Evolutionary conservation across 2,329 filamentous ascomycete species (phyloP).

Genomic region (Penicillium fuscoglaucum): DNA sequence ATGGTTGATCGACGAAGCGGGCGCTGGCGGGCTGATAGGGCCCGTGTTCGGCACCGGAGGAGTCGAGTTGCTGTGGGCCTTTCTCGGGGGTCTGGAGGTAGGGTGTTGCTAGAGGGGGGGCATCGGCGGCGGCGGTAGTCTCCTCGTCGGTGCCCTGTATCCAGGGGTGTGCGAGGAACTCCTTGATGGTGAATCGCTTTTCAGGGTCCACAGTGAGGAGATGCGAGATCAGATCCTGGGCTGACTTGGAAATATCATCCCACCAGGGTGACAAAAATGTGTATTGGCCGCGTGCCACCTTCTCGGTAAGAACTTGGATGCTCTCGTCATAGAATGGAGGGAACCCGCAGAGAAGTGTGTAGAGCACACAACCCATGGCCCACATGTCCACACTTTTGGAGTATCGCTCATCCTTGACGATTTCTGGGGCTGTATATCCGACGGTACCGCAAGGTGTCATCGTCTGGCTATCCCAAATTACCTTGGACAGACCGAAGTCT

Average conservation of each 20-base stretch:
- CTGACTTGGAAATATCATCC: slow-evolving; percentile 95
- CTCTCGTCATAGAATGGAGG: slow-evolving; percentile 98
- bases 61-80: slow-evolving; percentile 56
- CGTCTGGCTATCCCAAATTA: slow-evolving; percentile 96
- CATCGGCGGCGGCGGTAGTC: slow-evolving; percentile 66
- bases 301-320: slow-evolving; percentile 94
- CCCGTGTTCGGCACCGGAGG: slow-evolving; percentile 41
- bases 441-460: slow-evolving; percentile 99
- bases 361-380: slow-evolving; percentile 94
- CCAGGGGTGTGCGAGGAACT: slow-evolving; percentile 96
- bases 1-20: slow-evolving; percentile 59
- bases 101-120: slow-evolving; percentile 70
- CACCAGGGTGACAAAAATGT: slow-evolving; percentile 99
- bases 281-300: slow-evolving; percentile 94
- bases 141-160: slow-evolving; percentile 70
- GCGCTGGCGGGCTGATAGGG: slow-evolving; percentile 50
- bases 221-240: slow-evolving; percentile 91
- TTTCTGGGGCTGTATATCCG: slow-evolving; percentile 96
- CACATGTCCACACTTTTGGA: slow-evolving; percentile 99
- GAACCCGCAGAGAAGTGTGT: slow-evolving; percentile 95
- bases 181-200: slow-evolving; percentile 87
- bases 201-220: slow-evolving; percentile 92
- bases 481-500: slow-evolving; percentile 95
- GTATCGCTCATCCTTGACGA: slow-evolving; percentile 98
- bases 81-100: slow-evolving; percentile 58